Percentiles rank a stretch among this genome's conserved stretches.
Conservation (phyloP, 1,284 basidiomycete species). For the Sutorius eximius region DNA sequence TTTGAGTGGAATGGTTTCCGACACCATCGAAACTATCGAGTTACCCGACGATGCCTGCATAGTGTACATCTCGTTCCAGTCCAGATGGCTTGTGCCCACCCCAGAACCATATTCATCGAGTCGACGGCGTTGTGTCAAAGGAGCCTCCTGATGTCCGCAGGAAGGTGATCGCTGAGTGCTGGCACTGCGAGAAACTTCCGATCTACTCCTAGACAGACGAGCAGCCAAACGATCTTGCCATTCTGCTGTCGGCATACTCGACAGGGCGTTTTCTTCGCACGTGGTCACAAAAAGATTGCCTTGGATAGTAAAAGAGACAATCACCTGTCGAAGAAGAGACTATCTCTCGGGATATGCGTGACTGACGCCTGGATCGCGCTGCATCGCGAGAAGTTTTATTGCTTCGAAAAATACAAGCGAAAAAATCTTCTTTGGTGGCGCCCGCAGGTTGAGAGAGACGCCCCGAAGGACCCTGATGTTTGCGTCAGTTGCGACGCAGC, state of each 20-base stretch:
- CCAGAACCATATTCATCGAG: conserved; percentile 29
- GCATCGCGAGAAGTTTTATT: conserved; percentile 56
- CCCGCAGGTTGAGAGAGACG: conserved; percentile 50
- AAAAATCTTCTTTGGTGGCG: conserved; percentile 66
- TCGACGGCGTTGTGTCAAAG: conserved; percentile 45
- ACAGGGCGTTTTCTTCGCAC: conserved; percentile 53
- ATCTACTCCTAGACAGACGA: conserved; percentile 43
- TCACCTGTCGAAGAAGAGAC: conserved; percentile 66
- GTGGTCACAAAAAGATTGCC: conserved; percentile 11
- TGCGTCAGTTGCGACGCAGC: conserved; percentile 9
- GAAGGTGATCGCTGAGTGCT: conserved; percentile 17
- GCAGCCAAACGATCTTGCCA: conserved; percentile 73
- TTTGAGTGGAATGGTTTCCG: conserved; percentile 3
- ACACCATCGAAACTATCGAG: neutral
- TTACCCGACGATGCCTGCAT: conserved; percentile 44
- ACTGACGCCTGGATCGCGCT: conserved; percentile 68
- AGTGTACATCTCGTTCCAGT: conserved; percentile 59
- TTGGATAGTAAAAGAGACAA: conserved; percentile 8
- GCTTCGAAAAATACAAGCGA: conserved; percentile 66
- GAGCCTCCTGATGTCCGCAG: conserved; percentile 29
- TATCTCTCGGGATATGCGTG: conserved; percentile 71
- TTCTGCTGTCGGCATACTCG: conserved; percentile 66
- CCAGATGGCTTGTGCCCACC: conserved; percentile 22
- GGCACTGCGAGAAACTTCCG: conserved; percentile 17
- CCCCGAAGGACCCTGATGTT: conserved; percentile 60